These are phyloP conservation scores for Plasmopara viticola DNA, from an alignment of 352 stramenopile genomes.

Conservation along the genomic window DNA sequence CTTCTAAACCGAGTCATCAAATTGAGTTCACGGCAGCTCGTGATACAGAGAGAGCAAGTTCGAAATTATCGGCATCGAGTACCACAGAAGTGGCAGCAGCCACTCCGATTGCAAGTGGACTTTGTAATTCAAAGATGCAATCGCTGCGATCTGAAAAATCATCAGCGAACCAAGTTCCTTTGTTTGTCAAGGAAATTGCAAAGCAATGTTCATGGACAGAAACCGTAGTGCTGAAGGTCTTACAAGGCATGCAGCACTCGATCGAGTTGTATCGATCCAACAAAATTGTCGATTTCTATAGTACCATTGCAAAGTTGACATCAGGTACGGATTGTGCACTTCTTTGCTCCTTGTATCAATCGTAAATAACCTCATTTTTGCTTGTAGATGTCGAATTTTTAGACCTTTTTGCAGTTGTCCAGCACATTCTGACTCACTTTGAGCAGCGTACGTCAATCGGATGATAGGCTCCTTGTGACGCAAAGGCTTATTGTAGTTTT, in stretches of 20 bases:
- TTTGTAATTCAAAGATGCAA: slow-evolving; percentile 1
- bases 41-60: slow-evolving; percentile 1
- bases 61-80: slow-evolving; percentile 2
- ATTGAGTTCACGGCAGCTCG: slow-evolving; percentile 7
- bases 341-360: background rate
- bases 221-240: slow-evolving; percentile 25
- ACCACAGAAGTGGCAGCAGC: slow-evolving; percentile 2
- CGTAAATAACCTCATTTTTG: slow-evolving; percentile 3
- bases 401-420: slow-evolving; percentile 25
- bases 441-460: slow-evolving; percentile 29
- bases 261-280: slow-evolving; percentile 36
- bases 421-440: slow-evolving; percentile 38
- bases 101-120: background rate
- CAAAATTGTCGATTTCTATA: slow-evolving; percentile 36
- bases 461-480: background rate
- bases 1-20: slow-evolving; percentile 16
- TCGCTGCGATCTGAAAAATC: background rate
- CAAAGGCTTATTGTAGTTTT: background rate
- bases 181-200: slow-evolving; percentile 36
- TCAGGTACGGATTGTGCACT: slow-evolving; percentile 22
- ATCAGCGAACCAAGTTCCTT: slow-evolving; percentile 6
- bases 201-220: slow-evolving; percentile 29
- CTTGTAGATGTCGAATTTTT: slow-evolving; percentile 26
- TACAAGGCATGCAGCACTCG: slow-evolving; percentile 32
- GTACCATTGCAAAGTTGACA: slow-evolving; percentile 25